phyloP scores from a whole-genome alignment of 257 asterid genomes.

The Galeopsis tetrahit region DNA sequence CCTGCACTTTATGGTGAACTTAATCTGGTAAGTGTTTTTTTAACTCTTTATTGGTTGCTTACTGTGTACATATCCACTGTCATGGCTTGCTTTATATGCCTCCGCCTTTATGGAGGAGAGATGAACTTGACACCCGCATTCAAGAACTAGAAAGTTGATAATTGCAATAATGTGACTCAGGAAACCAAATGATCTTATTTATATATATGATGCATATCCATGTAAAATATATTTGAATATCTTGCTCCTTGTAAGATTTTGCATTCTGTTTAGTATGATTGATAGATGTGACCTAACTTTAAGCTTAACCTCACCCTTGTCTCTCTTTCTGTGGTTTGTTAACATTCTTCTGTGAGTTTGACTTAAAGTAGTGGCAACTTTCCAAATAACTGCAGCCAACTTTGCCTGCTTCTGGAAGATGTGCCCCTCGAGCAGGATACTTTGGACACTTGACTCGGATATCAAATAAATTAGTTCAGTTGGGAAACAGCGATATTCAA shows the following conservation, averaged over 20 bases:
- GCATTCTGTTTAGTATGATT: constrained; percentile 25
- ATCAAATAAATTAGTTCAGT: constrained; percentile 77
- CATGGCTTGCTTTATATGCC: constrained; percentile 20
- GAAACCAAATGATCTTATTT: constrained; percentile 11
- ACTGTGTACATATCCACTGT: constrained; percentile 2
- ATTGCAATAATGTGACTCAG: constrained; percentile 12
- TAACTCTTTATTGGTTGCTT: constrained; percentile 11
- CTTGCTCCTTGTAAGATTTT: background rate
- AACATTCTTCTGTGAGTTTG: constrained; percentile 20
- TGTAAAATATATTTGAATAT: background rate
- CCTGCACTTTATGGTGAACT: constrained; percentile 61
- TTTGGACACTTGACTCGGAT: constrained; percentile 85
- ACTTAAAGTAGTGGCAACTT: constrained; percentile 22
- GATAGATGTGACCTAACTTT: background rate
- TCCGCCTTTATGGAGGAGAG: constrained; percentile 20
- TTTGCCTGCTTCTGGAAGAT: constrained; percentile 64
- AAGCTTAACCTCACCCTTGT: constrained; percentile 1
- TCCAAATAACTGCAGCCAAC: constrained; percentile 70
- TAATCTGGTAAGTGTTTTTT: constrained; percentile 51
- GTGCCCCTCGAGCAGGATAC: constrained; percentile 80
- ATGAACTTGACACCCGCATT: constrained; percentile 23
- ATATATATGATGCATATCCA: constrained; percentile 11
- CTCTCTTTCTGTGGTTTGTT: background rate
- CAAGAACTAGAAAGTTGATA: constrained; percentile 19
- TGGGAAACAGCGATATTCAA: constrained; percentile 64